Percentiles rank a stretch among this genome's conserved stretches.
phyloP scores from a whole-genome alignment of 2,329 filamentous ascomycete species.

The Colletotrichum theobromicola region DNA sequence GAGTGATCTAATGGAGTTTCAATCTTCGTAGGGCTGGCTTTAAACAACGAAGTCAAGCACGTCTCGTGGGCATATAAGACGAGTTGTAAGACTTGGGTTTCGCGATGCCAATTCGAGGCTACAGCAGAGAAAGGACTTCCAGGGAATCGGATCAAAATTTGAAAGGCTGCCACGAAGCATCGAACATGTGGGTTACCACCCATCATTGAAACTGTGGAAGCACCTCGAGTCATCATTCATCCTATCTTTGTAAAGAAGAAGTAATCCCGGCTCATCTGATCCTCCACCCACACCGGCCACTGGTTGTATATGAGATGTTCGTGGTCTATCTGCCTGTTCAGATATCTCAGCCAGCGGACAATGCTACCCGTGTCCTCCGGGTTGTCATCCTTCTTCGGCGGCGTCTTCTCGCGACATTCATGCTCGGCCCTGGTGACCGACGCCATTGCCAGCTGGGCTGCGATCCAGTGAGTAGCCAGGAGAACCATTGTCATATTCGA shows the following conservation, averaged over 20 bases:
- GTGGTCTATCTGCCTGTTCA: constrained; percentile 52
- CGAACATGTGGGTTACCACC: neutral
- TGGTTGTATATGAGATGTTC: constrained; percentile 52
- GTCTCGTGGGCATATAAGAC: neutral
- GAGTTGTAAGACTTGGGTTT: neutral
- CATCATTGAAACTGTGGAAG: neutral
- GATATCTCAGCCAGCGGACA: constrained; percentile 53
- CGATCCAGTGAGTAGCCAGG: constrained; percentile 60
- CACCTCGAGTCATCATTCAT: neutral
- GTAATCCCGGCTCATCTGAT: constrained; percentile 50
- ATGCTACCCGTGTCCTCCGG: constrained; percentile 46
- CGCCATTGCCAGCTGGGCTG: constrained; percentile 59
- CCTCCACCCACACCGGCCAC: constrained; percentile 62
- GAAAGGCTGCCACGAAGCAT: no score
- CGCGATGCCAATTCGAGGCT: no score
- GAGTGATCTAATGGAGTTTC: neutral
- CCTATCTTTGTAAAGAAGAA: constrained; percentile 47
- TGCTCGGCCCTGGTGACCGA: constrained; percentile 49
- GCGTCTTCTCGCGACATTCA: constrained; percentile 33
- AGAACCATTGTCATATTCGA: constrained; percentile 51
- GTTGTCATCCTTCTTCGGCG: constrained; percentile 23
- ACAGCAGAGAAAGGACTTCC: no score
- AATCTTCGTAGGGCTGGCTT: neutral
- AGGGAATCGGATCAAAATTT: no score
- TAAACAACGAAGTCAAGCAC: neutral